Evolutionary conservation across 2,329 filamentous ascomycete genomes (phyloP), one percentile per base, ranked within the genome.

Genomic region (Albophoma yamanashiensis): DNA sequence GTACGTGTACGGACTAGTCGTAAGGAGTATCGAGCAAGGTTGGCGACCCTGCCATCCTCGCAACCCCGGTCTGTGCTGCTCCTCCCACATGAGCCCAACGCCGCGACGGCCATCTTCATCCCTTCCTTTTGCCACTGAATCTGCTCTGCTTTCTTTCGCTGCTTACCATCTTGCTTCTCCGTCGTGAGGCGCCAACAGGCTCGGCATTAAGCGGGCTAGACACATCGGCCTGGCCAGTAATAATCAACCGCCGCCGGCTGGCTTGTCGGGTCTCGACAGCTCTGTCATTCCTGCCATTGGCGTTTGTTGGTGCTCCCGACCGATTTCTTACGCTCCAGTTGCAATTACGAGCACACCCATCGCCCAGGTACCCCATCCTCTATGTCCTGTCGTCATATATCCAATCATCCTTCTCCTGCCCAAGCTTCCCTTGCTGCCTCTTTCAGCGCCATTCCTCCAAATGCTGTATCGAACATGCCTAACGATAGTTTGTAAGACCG

Each of bases 31-130:
- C 36, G 52, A 56, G 43, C 31, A 15, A 52, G 56, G 59, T 53
- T 40, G 58, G 53, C 36, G 58, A 25, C 53, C 55, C 59, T 38
- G 36, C 36, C 36, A 58, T 55, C 52, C 43, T 50, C 57, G 20
- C 39, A 27, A 61, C 57, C 60, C 60, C 31, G 60, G 60, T 55
- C 60, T 40, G 36, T 57, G 45, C 55, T 58, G 34, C 52, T 55
- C 56, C 59, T 58, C 56, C 40, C 47, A 40, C 56, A 53, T 39
- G 47, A 61, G 57, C 57, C 60, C 57, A 61, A 61, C 60, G 45
- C 53, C 22, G 27, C 53, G 42, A 61, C 56, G 47, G 56, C 59
- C 56, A 31, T 59, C 31, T 57, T 38, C 60, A 52, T 59, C 42
- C n/a, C n/a, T 58, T 56, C 40, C 36, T 56, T 58, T 43, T 56